Evolutionary conservation across 1,284 basidiomycete species (phyloP).

Genomic region (Ceratobasidium sp.): DNA sequence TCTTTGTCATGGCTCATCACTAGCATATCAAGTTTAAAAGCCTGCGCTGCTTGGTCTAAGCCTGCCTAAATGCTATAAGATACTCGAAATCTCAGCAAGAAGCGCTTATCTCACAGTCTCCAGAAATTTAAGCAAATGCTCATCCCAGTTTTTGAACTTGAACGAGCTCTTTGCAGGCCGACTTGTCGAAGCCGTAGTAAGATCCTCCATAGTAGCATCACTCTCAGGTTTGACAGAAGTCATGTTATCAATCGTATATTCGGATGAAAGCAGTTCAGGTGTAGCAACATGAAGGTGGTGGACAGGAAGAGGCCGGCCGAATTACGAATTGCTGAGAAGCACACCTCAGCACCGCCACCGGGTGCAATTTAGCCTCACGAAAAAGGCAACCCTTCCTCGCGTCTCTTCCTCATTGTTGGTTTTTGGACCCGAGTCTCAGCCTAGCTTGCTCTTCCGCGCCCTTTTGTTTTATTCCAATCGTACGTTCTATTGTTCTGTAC

Average conservation of each 20-base stretch:
- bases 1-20: slow-evolving; percentile 77
- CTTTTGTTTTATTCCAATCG: slow-evolving; percentile 27
- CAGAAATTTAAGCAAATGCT: slow-evolving; percentile 26
- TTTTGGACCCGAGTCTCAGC: slow-evolving; percentile 1
- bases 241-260: neutral
- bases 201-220: neutral
- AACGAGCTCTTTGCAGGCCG: slow-evolving; percentile 14
- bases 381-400: slow-evolving; percentile 38
- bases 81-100: too few species aligned
- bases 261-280: neutral
- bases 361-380: neutral
- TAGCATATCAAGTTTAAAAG: slow-evolving; percentile 77
- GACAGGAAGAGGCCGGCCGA: neutral
- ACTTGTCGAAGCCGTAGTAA: neutral
- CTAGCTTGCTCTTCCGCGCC: neutral
- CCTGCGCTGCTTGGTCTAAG: slow-evolving; percentile 70
- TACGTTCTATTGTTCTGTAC: slow-evolving; percentile 25
- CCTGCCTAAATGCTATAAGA: slow-evolving; percentile 60
- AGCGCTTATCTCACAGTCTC: slow-evolving; percentile 6
- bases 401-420: slow-evolving; percentile 29
- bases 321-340: neutral
- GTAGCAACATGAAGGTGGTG: neutral
- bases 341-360: slow-evolving; percentile 8
- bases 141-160: slow-evolving; percentile 42
- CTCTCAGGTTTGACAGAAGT: slow-evolving; percentile 10